Conservation (phyloP, 495 filamentous ascomycete genomes). For the Hyaloscypha variabilis region DNA sequence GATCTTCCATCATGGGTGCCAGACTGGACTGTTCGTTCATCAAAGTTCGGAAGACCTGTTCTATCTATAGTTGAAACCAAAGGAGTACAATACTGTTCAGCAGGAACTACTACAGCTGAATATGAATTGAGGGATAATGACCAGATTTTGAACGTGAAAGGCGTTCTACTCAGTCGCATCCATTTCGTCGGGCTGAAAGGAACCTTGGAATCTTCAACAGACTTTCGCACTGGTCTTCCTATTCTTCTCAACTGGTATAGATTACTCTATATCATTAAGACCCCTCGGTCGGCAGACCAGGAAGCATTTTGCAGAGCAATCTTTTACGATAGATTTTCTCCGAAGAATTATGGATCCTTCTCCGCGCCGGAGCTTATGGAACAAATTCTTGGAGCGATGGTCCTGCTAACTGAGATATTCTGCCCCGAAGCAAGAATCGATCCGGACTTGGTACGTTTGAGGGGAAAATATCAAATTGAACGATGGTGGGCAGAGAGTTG, state of each 20-base stretch:
- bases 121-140: not conserved
- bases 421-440: not conserved
- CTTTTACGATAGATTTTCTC: not conserved
- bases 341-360: not conserved
- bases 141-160: not conserved
- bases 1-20: slow-evolving; percentile 8
- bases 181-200: not conserved
- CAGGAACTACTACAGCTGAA: not conserved
- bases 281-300: not conserved
- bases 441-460: not conserved
- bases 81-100: not conserved
- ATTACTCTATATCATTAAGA: not conserved
- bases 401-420: not conserved
- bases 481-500: not conserved
- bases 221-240: not conserved
- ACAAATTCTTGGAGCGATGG: slow-evolving; percentile 1
- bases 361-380: not conserved
- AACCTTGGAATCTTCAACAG: not conserved
- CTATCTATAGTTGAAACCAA: not conserved
- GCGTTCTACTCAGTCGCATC: not conserved
- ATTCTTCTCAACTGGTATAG: slow-evolving; percentile 7
- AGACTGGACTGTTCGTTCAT: too few relatives aligned
- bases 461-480: not conserved
- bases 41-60: slow-evolving; percentile 2
- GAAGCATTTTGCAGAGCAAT: not conserved